Evolutionary conservation across 768 basidiomycete species (phyloP), one percentile per base, ranked within the genome.

Genomic region (Fibroporia radiculosa): DNA sequence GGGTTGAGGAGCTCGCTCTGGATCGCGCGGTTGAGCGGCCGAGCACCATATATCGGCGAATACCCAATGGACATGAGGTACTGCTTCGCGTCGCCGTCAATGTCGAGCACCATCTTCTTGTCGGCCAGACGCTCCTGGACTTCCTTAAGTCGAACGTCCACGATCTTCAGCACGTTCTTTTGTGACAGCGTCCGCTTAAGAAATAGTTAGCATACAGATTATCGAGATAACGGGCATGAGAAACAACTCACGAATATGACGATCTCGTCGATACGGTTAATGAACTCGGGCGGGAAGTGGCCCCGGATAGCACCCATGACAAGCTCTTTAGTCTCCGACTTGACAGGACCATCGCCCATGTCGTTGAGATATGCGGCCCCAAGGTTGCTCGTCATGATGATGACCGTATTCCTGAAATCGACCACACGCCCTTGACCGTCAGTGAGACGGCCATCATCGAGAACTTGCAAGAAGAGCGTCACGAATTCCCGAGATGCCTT

Each of bases 1-100:
- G 93, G 95, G 61, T 96, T 93, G 56, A 98, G 73, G 27, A 99
- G 72, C 56, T 97, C 91, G 55, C 75, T 82, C 65, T 96, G 93
- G 53, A 99, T 93, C 3, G 87, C 77, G 26, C 93, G 78, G 59
- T 90, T 89, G 51, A 97, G 74, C 1, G 95, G 96, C 32, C 95
- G 80, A 45, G 93, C 95, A 52, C 95, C 93, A 58, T 95, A 96
- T 16, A 72, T 67, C 1, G 90, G 70, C 37, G 85, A 85, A 64
- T 89, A 92, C 0, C 87, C 89, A 38, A 79, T 70, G 16, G 82
- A 81, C 49, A 74, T 74, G 24, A 93, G 75, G 58, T 82, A 90
- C 44, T 77, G 70, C 65, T 86, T 89, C 51, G 86, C 82, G 23
- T 71, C 78, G n/a, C 73, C 64, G 59, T 92, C 84, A 28, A 98